Conservation (phyloP, 768 basidiomycete genomes). For the Tephrocybe sp. region DNA sequence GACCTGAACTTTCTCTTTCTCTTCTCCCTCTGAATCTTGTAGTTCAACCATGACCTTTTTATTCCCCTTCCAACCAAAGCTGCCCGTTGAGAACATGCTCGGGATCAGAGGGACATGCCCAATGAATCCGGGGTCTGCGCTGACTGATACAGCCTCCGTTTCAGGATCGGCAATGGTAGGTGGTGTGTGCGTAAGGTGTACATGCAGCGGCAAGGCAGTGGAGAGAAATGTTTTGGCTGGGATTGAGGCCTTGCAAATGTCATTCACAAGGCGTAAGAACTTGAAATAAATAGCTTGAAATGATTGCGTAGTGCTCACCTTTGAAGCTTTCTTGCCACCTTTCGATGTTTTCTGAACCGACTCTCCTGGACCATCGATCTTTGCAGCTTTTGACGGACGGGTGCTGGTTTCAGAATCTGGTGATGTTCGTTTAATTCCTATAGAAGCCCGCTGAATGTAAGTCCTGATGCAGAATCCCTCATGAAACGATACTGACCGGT, state of each 20-base stretch:
- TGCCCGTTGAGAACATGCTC: conserved; percentile 66
- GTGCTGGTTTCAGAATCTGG: conserved; percentile 35
- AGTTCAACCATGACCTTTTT: conserved; percentile 68
- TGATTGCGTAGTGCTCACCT: too few relatives aligned
- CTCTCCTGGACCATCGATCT: conserved; percentile 36
- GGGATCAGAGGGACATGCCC: conserved; percentile 55
- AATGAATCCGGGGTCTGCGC: conserved; percentile 59
- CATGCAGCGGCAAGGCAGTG: conserved; percentile 67
- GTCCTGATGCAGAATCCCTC: neutral
- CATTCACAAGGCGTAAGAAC: too few relatives aligned
- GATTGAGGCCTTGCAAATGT: conserved; percentile 50
- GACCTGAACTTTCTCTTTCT: conserved; percentile 68
- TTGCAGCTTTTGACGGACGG: conserved; percentile 50
- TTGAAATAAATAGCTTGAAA: too few relatives aligned
- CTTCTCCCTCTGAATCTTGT: conserved; percentile 42
- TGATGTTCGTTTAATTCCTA: conserved; percentile 45
- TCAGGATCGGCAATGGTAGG: conserved; percentile 38
- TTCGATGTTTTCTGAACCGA: conserved; percentile 30
- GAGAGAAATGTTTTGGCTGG: conserved; percentile 53
- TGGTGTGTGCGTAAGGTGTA: conserved; percentile 58
- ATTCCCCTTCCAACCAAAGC: conserved; percentile 83
- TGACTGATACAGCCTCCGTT: conserved; percentile 29
- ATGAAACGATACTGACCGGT: conserved; percentile 7
- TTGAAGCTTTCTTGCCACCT: conserved; percentile 49
- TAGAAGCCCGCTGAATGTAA: neutral